Base-by-base conservation (phyloP, 2,329 filamentous ascomycete genomes). In the Pyrenophora tritici-repentis region DNA sequence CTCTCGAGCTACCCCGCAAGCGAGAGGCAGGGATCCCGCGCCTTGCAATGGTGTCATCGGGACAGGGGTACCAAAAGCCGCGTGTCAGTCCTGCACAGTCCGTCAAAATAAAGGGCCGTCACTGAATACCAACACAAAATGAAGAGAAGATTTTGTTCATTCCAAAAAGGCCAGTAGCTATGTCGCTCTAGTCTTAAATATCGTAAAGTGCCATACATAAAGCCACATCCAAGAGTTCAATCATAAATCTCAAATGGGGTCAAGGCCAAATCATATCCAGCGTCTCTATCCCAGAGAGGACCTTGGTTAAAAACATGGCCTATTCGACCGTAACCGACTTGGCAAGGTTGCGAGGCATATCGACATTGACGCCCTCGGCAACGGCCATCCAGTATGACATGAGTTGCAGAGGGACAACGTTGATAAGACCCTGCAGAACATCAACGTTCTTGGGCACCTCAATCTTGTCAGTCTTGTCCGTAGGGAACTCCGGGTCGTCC, bases 311-410 rank as follows among this genome's bases (percentile, higher is more conserved):
- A 54, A 59, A 44, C 40, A 45, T 57, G 35, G 42, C 72, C 82
- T 93, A 99, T 85, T 99, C 94, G 65, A 99, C 94, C 59, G 94
- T 99, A 61, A 99, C 94, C 59, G 91, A 96, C 86, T 99, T 99
- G 76, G 94, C 94, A 79, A 99, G 80, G 82, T 99, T 99, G 71
- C 94, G 89, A 51, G 94, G 94, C 86, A 97, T 97, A 75, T 99
- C 94, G 54, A 99, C 94, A 74, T 99, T 97, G 63, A 97, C 82
- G 44, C 92, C 93, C 81, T 96, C 94, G 63, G 89, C 88, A 68
- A 99, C 93, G 47, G 94, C 94, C 61, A 99, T 86, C 93, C 94
- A 97, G 84, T 99, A 99, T 53, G 94, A 90, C 80, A 99, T 97
- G 67, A 99, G 83, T 82, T 99, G 94, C 70, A 99, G 84, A 44